Evolutionary conservation across 768 basidiomycete genomes (phyloP).

Genomic region (Mycena floridula): DNA sequence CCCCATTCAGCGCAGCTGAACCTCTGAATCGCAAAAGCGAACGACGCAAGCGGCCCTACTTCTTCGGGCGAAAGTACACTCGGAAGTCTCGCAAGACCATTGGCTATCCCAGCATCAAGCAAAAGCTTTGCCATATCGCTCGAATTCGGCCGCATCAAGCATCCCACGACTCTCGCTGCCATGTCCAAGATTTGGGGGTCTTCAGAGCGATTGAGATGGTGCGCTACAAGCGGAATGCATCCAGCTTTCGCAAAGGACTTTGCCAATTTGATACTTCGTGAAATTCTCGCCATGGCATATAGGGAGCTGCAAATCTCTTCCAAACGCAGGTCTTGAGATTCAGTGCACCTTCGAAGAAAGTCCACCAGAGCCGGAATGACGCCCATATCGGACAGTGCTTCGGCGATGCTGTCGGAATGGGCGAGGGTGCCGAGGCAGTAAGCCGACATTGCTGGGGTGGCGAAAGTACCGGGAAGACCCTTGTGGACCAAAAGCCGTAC

Average conservation of each 20-base stretch:
- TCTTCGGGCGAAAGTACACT: constrained; percentile 17
- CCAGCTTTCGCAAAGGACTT: constrained; percentile 17
- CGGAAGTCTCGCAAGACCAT: constrained; percentile 18
- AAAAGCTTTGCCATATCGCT: constrained; percentile 18
- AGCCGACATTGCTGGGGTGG: constrained; percentile 13
- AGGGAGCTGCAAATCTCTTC: constrained; percentile 16
- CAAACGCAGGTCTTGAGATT: constrained; percentile 4
- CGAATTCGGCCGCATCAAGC: constrained; percentile 20
- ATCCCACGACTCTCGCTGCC: constrained; percentile 17
- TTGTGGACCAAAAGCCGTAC: constrained; percentile 9
- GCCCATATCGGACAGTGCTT: constrained; percentile 12
- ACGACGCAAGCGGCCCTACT: constrained; percentile 17
- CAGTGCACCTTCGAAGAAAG: constrained; percentile 13
- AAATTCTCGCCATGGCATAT: constrained; percentile 17
- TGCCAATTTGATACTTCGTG: constrained; percentile 19
- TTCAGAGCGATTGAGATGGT: constrained; percentile 11
- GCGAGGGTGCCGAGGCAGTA: constrained; percentile 18
- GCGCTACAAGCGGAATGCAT: constrained; percentile 12
- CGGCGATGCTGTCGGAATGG: constrained; percentile 17
- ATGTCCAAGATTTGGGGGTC: constrained; percentile 16
- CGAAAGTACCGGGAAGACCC: constrained; percentile 12
- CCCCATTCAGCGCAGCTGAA: constrained; percentile 22
- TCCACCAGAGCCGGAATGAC: constrained; percentile 10
- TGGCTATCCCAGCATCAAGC: constrained; percentile 19
- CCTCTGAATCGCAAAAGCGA: constrained; percentile 20